These are phyloP conservation scores for Nothophoma quercina DNA, from an alignment of 2,329 filamentous ascomycete genomes.

Conservation along the genomic window DNA sequence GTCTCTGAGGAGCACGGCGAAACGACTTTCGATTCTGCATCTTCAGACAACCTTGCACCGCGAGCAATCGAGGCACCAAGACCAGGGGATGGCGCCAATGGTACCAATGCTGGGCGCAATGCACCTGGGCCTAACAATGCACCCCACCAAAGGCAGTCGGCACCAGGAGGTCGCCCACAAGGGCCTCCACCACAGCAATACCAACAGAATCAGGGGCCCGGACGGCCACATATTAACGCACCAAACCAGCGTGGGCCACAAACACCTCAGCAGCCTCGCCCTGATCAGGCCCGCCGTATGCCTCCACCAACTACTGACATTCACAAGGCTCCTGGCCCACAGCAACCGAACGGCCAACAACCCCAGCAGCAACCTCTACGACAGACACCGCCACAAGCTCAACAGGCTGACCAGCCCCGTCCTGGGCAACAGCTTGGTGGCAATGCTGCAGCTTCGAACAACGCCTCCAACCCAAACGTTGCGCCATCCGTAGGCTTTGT, in stretches of 20 bases:
- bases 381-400: conserved; percentile 36
- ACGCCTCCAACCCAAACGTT: conserved; percentile 24
- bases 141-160: conserved; percentile 32
- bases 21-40: conserved; percentile 38
- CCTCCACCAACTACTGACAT: conserved; percentile 32
- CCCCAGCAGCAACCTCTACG: conserved; percentile 32
- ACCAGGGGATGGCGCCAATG: conserved; percentile 21
- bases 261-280: conserved; percentile 35
- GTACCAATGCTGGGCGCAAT: conserved; percentile 28
- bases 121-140: conserved; percentile 31
- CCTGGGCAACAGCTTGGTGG: conserved; percentile 18
- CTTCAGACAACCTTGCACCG: conserved; percentile 23
- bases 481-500: conserved; percentile 55
- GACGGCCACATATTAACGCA: conserved; percentile 27
- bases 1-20: conserved; percentile 71
- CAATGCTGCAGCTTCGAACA: conserved; percentile 20
- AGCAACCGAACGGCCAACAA: conserved; percentile 30
- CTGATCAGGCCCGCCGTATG: conserved; percentile 31
- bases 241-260: conserved; percentile 42
- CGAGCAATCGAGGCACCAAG: conserved; percentile 23
- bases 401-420: conserved; percentile 27
- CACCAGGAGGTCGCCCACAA: conserved; percentile 32
- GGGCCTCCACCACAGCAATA: conserved; percentile 33
- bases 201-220: conserved; percentile 34
- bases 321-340: conserved; percentile 25